Base-by-base conservation (phyloP, 164 flowering plant genomes). In the Annona cherimola region DNA sequence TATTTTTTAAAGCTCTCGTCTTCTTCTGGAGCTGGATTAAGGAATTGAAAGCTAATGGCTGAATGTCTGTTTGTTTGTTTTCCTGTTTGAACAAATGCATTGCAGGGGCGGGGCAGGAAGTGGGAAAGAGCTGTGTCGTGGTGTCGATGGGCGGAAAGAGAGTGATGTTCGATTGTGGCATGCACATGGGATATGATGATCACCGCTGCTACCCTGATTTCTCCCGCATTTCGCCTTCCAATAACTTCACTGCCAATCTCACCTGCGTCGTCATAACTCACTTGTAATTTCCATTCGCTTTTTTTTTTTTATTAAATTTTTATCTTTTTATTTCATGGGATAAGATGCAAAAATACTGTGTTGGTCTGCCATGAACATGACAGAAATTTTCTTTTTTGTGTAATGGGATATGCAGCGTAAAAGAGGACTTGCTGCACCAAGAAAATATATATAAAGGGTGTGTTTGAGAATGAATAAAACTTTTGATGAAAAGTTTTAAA, bases 101-200 rank as follows among this genome's bases (percentile, higher is more conserved):
- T 73, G 4, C 69, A 94, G 98, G 98, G 1, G 98, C 97, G 0
- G 98, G 98, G 41, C 98, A 93, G 76, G 98, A 93, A 63, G 96
- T 95, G 4, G 96, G 99, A 63, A 95, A 95, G 85, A 95, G 99
- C 84, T 95, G 98, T 69, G 97, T 86, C 59, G 89, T 93, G 19
- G 98, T 91, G 42, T 71, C 92, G 3, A 85, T 91, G 50, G 92
- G 90, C 26, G 99, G 97, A 50, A 93, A 90, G 86, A 79, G 84
- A 45, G 88, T 95, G 41, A 95, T 95, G 99, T 95, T 95, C 74
- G 99, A 93, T 67, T 95, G 99, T 71, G 99, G 99, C 19, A 93
- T 95, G 98, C 97, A 90, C 72, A 91, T 95, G 98, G 97, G 95
- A 19, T 74, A 90, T 74, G 74, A 44, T 19, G 98, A 95, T 79